These are phyloP conservation scores for Kernera saxatilis DNA, from an alignment of 345 rosid genomes.

Conservation along the genomic window DNA sequence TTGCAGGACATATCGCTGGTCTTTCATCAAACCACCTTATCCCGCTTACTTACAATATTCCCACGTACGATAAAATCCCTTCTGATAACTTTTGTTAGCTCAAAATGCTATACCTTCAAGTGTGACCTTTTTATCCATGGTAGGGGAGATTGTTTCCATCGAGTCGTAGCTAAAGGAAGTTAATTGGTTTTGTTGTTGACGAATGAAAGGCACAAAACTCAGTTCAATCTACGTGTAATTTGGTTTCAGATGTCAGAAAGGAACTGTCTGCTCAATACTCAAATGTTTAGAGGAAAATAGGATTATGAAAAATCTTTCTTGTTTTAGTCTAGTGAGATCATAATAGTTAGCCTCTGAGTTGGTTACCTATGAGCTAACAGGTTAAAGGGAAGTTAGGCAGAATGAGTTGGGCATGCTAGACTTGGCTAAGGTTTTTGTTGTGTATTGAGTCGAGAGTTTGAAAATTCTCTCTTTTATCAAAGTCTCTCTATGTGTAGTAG, in stretches of 20 bases:
- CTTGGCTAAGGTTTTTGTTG: not conserved
- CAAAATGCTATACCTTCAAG: not conserved
- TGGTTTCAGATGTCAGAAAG: not conserved
- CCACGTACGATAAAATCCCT: slow-evolving; percentile 49
- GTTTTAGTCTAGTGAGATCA: not conserved
- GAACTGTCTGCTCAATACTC: not conserved
- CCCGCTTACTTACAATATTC: slow-evolving; percentile 71
- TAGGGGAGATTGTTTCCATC: not conserved
- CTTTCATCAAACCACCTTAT: slow-evolving; percentile 52
- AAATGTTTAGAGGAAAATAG: not conserved
- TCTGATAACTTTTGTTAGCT: not conserved
- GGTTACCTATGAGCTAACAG: not conserved
- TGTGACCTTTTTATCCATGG: not conserved
- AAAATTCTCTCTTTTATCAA: not conserved
- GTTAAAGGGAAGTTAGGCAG: not conserved
- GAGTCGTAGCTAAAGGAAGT: not conserved
- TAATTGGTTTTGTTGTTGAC: not conserved
- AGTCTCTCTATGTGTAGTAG: not conserved
- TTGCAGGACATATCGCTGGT: slow-evolving; percentile 50
- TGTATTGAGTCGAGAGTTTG: not conserved
- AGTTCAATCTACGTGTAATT: not conserved
- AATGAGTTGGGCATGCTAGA: not conserved
- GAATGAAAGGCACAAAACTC: not conserved
- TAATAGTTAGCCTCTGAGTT: not conserved
- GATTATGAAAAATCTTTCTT: not conserved